Conservation (phyloP, 257 asterid species). For the Orobanche coerulescens region DNA sequence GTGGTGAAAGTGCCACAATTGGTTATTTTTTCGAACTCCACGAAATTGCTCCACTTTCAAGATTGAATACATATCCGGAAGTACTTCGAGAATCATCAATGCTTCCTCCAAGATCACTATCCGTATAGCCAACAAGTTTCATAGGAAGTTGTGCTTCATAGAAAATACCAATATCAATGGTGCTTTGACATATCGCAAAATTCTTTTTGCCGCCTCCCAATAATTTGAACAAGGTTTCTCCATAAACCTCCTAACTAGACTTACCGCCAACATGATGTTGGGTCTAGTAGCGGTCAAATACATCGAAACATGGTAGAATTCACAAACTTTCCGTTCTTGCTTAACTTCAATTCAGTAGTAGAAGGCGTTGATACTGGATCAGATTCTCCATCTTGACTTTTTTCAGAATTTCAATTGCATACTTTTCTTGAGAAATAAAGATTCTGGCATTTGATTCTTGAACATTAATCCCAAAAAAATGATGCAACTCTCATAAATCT, state of each 20-base stretch:
- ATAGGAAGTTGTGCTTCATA: not conserved
- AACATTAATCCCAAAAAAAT: too few relatives aligned
- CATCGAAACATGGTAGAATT: too few relatives aligned
- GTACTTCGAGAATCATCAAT: not conserved
- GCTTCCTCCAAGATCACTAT: not conserved
- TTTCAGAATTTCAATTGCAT: too few relatives aligned
- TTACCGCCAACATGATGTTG: not conserved
- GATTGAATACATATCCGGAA: not conserved
- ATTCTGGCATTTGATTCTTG: too few relatives aligned
- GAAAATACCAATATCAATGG: not conserved
- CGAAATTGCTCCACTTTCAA: not conserved
- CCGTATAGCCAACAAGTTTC: not conserved
- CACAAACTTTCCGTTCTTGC: too few relatives aligned
- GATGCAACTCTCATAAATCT: too few relatives aligned
- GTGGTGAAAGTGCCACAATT: too few relatives aligned
- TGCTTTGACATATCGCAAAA: not conserved
- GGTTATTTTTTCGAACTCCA: not conserved
- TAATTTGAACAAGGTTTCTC: not conserved
- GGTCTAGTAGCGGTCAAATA: too few relatives aligned
- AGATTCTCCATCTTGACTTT: too few relatives aligned
- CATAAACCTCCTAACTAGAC: not conserved
- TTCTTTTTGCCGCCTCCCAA: not conserved
- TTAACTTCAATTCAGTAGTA: too few relatives aligned
- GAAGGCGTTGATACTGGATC: too few relatives aligned
- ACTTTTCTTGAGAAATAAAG: too few relatives aligned